These are phyloP conservation scores for Penicillium goetzii DNA, from an alignment of 495 filamentous ascomycete genomes.

Conservation along the genomic window DNA sequence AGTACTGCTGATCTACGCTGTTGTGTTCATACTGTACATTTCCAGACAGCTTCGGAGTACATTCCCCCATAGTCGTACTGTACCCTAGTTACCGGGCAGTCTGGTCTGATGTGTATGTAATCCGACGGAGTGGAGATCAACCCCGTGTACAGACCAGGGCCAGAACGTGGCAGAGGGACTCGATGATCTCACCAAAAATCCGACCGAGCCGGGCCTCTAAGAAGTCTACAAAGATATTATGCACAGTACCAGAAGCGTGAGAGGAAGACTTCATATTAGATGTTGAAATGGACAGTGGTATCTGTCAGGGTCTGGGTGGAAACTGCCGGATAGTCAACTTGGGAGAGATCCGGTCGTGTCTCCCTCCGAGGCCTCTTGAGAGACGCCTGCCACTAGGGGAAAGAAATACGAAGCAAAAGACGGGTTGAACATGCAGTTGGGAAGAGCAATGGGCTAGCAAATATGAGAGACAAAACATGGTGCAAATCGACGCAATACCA, in stretches of 20 bases:
- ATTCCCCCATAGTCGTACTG: no score
- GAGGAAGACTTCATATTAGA: constrained; percentile 17
- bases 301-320: constrained; percentile 1
- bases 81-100: no score
- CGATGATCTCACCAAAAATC: constrained; percentile 30
- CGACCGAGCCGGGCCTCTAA: neutral
- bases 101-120: no score
- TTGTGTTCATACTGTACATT: no score
- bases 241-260: neutral
- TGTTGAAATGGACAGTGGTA: constrained; percentile 10
- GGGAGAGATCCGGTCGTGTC: constrained; percentile 2
- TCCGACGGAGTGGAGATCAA: constrained; percentile 9
- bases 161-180: constrained; percentile 18
- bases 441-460: constrained; percentile 20
- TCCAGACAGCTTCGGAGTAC: no score
- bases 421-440: constrained; percentile 11
- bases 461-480: constrained; percentile 26
- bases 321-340: neutral
- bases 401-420: constrained; percentile 1
- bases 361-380: neutral
- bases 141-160: constrained; percentile 14
- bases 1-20: no score
- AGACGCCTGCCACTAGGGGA: neutral
- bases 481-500: constrained; percentile 51
- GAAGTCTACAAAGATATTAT: neutral